These are phyloP conservation scores for Epichloe sibirici DNA, from an alignment of 2,329 filamentous ascomycete species.

Conservation along the genomic window DNA sequence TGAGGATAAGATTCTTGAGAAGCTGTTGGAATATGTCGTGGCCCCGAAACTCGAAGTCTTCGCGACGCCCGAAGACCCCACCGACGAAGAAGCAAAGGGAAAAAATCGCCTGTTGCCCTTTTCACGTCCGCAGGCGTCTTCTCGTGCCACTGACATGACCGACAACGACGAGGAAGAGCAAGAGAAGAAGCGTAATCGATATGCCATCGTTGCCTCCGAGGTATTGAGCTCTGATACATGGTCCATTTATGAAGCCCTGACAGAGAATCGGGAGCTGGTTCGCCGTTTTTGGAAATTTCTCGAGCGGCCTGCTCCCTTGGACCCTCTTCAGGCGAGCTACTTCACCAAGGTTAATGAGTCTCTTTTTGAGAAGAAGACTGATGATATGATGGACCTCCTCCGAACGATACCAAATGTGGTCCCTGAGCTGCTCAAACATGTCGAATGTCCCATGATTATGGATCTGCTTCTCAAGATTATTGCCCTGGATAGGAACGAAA, in stretches of 20 bases:
- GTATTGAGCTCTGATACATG: constrained; percentile 91
- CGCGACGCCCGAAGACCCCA: constrained; percentile 37
- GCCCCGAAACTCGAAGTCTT: constrained; percentile 56
- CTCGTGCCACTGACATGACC: constrained; percentile 33
- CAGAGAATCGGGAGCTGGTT: constrained; percentile 70
- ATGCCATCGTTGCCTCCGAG: constrained; percentile 87
- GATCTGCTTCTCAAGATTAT: constrained; percentile 94
- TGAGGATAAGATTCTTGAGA: constrained; percentile 73
- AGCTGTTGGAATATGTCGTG: constrained; percentile 81
- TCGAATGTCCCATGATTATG: constrained; percentile 98
- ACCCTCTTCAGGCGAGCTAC: constrained; percentile 89
- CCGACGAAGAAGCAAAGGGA: constrained; percentile 37
- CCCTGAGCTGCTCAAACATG: constrained; percentile 76
- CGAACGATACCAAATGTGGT: constrained; percentile 74
- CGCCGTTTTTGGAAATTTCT: constrained; percentile 87
- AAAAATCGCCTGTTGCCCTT: constrained; percentile 33
- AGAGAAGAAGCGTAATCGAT: constrained; percentile 86
- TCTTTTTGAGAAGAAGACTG: constrained; percentile 94
- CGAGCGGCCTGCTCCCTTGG: constrained; percentile 69
- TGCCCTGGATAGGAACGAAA: constrained; percentile 84
- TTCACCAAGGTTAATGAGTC: constrained; percentile 98
- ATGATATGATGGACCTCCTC: constrained; percentile 88
- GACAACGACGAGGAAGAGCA: constrained; percentile 56
- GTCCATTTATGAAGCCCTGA: constrained; percentile 87
- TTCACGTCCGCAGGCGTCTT: constrained; percentile 40